Percentiles rank a stretch among this genome's conserved stretches.
Conservation (phyloP, 1,139 yeast genomes). For the Taphrina pruni region DNA sequence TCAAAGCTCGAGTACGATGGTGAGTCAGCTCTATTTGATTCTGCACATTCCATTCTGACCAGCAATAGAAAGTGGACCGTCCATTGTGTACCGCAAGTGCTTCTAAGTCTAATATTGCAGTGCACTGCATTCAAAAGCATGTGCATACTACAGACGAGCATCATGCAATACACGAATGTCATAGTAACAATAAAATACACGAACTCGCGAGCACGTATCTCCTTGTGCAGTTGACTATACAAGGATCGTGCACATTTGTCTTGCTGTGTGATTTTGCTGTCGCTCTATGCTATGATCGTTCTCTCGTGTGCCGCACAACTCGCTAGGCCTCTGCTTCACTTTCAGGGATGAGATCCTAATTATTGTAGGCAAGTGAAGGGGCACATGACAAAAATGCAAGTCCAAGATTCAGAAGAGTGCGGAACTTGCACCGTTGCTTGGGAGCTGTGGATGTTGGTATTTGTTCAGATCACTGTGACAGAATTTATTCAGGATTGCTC, state of each 20-base stretch:
- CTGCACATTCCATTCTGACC: background rate
- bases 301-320: too few relatives aligned
- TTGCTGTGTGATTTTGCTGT: background rate
- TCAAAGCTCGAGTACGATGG: slow-evolving; percentile 79
- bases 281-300: too few relatives aligned
- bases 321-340: too few relatives aligned
- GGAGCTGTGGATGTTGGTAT: too few relatives aligned
- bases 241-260: background rate
- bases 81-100: slow-evolving; percentile 99
- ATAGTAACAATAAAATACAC: slow-evolving; percentile 22
- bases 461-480: too few relatives aligned
- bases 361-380: too few relatives aligned
- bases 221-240: background rate
- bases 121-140: slow-evolving; percentile 12
- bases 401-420: too few relatives aligned
- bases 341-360: too few relatives aligned
- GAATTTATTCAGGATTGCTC: too few relatives aligned
- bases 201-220: background rate
- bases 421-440: too few relatives aligned
- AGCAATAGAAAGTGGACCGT: slow-evolving; percentile 99
- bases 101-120: slow-evolving; percentile 60
- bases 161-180: slow-evolving; percentile 8
- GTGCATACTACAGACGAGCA: slow-evolving; percentile 9
- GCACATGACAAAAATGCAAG: too few relatives aligned
- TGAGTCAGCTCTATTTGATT: background rate